Evolutionary conservation across 345 rosid species (phyloP).

Genomic region (Iberis pinnata): DNA sequence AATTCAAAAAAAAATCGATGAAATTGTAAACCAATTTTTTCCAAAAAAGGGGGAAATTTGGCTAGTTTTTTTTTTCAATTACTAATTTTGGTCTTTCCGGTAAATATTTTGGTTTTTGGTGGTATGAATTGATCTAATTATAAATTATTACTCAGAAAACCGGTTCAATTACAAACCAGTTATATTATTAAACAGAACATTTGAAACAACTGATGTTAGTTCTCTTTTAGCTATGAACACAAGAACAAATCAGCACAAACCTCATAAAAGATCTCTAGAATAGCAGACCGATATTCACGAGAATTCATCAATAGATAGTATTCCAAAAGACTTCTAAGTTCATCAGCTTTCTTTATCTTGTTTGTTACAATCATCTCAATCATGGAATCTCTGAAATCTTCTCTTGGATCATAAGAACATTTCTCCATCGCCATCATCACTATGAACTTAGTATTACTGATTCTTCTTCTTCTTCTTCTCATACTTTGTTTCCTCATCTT

Average conservation of each 20-base stretch:
- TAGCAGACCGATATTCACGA: conserved; percentile 46
- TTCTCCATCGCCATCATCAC: conserved; percentile 89
- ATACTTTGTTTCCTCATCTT: conserved; percentile 25
- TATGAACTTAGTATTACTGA: conserved; percentile 43
- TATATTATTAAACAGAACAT: conserved; percentile 19
- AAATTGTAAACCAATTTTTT: too few species aligned
- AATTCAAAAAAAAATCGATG: too few species aligned
- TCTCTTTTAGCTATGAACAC: conserved; percentile 31
- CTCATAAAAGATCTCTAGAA: conserved; percentile 72
- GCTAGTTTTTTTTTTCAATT: too few species aligned
- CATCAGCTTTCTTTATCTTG: conserved; percentile 49
- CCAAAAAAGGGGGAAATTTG: too few species aligned
- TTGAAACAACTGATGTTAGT: conserved; percentile 9
- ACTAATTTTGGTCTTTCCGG: background rate
- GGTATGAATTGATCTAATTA: too few species aligned
- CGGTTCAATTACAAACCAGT: conserved; percentile 7
- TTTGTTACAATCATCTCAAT: conserved; percentile 66
- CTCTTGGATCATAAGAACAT: conserved; percentile 62
- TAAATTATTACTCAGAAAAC: conserved; percentile 1
- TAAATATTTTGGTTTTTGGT: too few species aligned
- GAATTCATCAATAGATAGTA: conserved; percentile 77
- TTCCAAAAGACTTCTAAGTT: conserved; percentile 70
- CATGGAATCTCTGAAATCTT: conserved; percentile 79
- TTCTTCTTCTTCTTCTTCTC: conserved; percentile 29
- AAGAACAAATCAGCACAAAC: conserved; percentile 66